Percentiles rank a stretch among this genome's conserved stretches.
Evolutionary conservation across 306 rosid genomes (phyloP).

Genomic region (Acmispon strigosus): DNA sequence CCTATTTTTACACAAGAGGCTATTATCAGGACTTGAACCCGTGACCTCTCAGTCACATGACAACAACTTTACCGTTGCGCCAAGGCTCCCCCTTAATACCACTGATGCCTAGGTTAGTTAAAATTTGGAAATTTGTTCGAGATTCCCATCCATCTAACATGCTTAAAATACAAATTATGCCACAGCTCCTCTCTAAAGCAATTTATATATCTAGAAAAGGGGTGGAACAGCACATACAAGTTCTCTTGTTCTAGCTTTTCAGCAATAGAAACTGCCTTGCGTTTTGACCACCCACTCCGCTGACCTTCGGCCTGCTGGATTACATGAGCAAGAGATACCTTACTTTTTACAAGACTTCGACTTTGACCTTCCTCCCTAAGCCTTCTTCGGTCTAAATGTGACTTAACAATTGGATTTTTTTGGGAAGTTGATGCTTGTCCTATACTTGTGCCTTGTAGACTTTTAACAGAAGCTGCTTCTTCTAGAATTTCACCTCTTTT

Average conservation of each 20-base stretch:
- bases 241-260: slow-evolving; percentile 99
- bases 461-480: slow-evolving; percentile 45
- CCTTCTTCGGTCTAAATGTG: slow-evolving; percentile 41
- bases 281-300: slow-evolving; percentile 74
- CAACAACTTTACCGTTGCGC: too few relatives aligned
- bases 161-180: neutral
- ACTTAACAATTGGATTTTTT: slow-evolving; percentile 31
- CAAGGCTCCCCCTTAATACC: too few relatives aligned
- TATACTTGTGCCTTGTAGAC: slow-evolving; percentile 31
- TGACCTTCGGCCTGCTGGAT: slow-evolving; percentile 96
- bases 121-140: neutral
- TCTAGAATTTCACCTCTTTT: slow-evolving; percentile 77
- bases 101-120: neutral
- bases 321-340: slow-evolving; percentile 97
- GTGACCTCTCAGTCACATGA: too few relatives aligned
- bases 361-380: slow-evolving; percentile 55
- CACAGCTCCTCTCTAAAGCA: neutral
- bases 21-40: too few relatives aligned
- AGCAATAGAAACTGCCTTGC: slow-evolving; percentile 93
- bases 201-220: neutral
- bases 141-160: neutral
- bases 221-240: slow-evolving; percentile 49
- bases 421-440: slow-evolving; percentile 43
- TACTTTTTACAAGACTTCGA: slow-evolving; percentile 82
- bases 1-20: too few relatives aligned